Conservation (phyloP, 2,329 filamentous ascomycete genomes). For the Nemania sp. region DNA sequence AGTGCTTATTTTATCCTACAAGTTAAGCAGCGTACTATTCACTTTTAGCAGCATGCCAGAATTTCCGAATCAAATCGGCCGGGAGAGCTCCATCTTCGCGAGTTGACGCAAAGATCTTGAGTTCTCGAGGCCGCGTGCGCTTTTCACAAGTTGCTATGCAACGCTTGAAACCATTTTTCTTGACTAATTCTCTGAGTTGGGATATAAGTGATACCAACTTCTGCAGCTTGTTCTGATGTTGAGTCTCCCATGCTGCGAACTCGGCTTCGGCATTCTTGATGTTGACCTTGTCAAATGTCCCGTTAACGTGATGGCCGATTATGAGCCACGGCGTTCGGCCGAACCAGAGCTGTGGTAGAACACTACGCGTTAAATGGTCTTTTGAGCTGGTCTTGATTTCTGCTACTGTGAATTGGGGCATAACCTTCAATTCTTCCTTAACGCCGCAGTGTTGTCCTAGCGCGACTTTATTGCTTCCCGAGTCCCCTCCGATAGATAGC, state of each 20-base stretch:
- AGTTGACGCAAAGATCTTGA: background rate
- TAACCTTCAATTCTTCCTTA: background rate
- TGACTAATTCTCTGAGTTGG: conserved; percentile 11
- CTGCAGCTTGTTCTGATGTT: conserved; percentile 2
- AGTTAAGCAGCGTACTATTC: background rate
- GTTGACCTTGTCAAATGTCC: background rate
- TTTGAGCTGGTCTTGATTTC: conserved; percentile 40
- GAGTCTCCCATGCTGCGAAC: conserved; percentile 11
- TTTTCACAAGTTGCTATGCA: conserved; percentile 15
- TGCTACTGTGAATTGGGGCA: conserved; percentile 36
- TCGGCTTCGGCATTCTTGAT: background rate
- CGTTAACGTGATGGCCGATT: conserved; percentile 9
- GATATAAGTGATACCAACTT: conserved; percentile 16
- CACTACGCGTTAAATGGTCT: conserved; percentile 1
- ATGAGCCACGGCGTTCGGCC: conserved; percentile 42
- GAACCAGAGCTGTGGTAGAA: conserved; percentile 44
- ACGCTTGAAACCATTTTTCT: background rate
- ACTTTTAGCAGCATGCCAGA: background rate
- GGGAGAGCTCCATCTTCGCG: background rate
- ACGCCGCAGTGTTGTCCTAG: background rate
- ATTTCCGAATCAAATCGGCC: conserved; percentile 14
- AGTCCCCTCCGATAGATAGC: background rate
- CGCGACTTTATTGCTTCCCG: background rate
- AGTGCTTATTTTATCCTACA: background rate
- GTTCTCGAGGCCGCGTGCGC: background rate